phyloP scores from a whole-genome alignment of 495 filamentous ascomycete species.

The Wilcoxina mikolae region DNA sequence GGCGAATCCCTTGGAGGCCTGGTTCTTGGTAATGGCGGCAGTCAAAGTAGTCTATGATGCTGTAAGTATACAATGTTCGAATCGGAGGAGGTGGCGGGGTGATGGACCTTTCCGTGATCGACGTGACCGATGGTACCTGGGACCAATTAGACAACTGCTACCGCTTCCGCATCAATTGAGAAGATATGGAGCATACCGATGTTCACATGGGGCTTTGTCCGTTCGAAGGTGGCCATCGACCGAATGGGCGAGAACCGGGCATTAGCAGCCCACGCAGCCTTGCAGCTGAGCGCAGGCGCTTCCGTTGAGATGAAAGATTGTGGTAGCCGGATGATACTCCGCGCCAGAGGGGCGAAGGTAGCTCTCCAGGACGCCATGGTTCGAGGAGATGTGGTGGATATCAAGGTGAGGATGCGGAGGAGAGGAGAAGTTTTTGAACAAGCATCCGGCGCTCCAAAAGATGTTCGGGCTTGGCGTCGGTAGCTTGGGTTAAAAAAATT shows the following conservation, averaged over 20 bases:
- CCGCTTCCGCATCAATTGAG: neutral
- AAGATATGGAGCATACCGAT: constrained; percentile 48
- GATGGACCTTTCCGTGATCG: constrained; percentile 86
- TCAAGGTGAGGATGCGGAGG: neutral
- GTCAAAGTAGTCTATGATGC: constrained; percentile 77
- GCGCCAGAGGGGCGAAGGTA: constrained; percentile 23
- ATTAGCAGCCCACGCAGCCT: constrained; percentile 19
- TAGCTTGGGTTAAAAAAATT: too few species aligned
- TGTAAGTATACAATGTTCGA: constrained; percentile 23
- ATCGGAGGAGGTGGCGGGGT: constrained; percentile 17
- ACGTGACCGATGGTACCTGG: constrained; percentile 95
- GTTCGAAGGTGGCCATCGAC: constrained; percentile 51
- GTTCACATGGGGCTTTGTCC: constrained; percentile 94
- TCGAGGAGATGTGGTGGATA: constrained; percentile 5
- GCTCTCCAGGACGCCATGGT: constrained; percentile 30
- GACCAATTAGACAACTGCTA: constrained; percentile 9
- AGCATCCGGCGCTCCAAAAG: too few species aligned
- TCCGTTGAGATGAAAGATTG: constrained; percentile 14
- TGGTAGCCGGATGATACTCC: constrained; percentile 19
- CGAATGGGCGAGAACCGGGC: constrained; percentile 24
- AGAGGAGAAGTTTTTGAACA: too few species aligned
- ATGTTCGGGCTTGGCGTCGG: too few species aligned
- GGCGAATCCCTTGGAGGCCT: constrained; percentile 83
- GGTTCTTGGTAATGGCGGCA: constrained; percentile 94
- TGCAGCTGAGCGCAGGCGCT: constrained; percentile 12